Conservation (phyloP, 305 asterid genomes). For the Fraxinus sp. region DNA sequence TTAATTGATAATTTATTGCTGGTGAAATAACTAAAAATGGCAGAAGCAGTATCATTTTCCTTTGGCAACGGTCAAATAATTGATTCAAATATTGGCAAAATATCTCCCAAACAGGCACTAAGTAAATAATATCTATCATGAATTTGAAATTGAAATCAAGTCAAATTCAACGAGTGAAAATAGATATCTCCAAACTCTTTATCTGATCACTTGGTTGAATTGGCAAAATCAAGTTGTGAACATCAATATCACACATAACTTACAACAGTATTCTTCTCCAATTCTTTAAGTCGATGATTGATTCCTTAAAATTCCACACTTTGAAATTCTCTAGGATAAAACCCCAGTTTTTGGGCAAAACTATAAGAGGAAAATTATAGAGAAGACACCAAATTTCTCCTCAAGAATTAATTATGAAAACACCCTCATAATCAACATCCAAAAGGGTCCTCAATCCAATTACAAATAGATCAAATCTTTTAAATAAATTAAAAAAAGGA, state of each 20-base stretch:
- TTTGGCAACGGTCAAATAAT: too few species aligned
- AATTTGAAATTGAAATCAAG: background rate
- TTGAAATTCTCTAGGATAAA: background rate
- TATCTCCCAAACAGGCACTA: background rate
- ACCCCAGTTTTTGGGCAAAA: background rate
- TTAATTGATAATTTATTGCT: too few species aligned
- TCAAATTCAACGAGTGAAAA: background rate
- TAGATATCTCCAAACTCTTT: background rate
- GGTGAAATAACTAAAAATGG: too few species aligned
- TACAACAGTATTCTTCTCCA: background rate
- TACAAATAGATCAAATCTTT: background rate
- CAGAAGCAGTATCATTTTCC: too few species aligned
- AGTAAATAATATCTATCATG: background rate
- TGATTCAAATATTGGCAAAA: too few species aligned
- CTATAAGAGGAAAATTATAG: slow-evolving; percentile 1
- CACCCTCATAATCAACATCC: background rate
- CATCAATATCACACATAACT: background rate
- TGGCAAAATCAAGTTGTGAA: background rate
- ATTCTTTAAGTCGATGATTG: background rate
- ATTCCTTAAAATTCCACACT: background rate
- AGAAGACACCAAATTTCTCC: background rate
- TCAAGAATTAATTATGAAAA: background rate
- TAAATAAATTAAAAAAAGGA: background rate
- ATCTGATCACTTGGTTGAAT: background rate
- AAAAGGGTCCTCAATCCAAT: background rate